Base-by-base conservation (phyloP, 2,329 filamentous ascomycete genomes). In the Epicoccum nigrum region DNA sequence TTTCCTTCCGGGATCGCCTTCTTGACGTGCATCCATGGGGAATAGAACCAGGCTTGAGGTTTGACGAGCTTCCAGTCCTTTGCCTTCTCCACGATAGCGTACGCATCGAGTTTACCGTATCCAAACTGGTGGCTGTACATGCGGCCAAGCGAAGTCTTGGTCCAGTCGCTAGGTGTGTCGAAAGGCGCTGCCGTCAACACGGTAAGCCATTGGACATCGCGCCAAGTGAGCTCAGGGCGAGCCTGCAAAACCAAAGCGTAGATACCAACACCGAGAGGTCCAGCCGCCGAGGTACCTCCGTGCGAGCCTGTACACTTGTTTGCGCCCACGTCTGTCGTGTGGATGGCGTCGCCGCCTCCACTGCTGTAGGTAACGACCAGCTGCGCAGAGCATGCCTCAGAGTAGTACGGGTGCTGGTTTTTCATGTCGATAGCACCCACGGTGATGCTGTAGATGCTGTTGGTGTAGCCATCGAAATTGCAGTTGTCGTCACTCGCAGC, bases 391-490 rank as follows among this genome's bases (percentile, higher is more conserved):
- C 94, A 99, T 56, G 90, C 88, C 74, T 99, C 94, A 0, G 93
- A 97, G 74, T 99, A 99, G 72, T 93, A 94, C 0, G 94, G 92
- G 69, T 97, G 93, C n/a, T 83, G 75, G 31, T 93, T 92, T 60
- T 88, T 86, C 52, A 90, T 83, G 71, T 97, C 92, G 56, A 99
- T 88, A 27, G 93, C 93, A 30, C 94, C 94, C 15, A 99, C 92
- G 0, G 92, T 96, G 64, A 99, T 94, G 72, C 92, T 97, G 81
- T 97, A 99, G 64, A 99, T 99, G 70, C 92, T 97, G 79, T 99
- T 99, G 53, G 94, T 99, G 76, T 99, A 99, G 31, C 94, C 94
- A 70, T 99, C 94, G 71, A 99, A 99, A 73, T 99, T 99, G 82
- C 94, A 99, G 75, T 99, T 97, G 73, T 99, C 94, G 38, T 90